Base-by-base conservation (phyloP, 2,329 filamentous ascomycete species). In the Xylaria hypoxylon region DNA sequence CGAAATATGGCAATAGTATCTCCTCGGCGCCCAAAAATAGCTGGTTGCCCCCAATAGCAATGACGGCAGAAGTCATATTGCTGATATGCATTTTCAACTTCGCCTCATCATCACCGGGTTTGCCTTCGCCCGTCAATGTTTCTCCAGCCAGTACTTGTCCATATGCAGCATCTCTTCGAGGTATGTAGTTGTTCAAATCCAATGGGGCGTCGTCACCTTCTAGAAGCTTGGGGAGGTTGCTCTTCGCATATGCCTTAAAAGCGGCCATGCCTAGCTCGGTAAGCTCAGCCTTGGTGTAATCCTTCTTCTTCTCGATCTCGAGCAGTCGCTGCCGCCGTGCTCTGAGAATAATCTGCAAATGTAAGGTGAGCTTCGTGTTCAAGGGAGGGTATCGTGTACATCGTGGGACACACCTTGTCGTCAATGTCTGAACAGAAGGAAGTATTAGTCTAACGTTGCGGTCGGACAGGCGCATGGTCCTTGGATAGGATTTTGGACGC, bases 51-150 rank as follows among this genome's bases (percentile, higher is more conserved):
- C 80, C 78, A 61, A 89, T 84, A 6, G 85, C 83, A 58, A 77
- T 73, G 2, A 83, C 82, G 0, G 87, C 86, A 28, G 83, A 77
- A 55, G 82, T 82, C 81, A 86, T 86, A 74, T 86, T 87, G 74
- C 88, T 89, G 68, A 96, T 86, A 74, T 97, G 92, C 93, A 97
- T 96, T 80, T 94, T 96, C 71, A 93, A 81, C 82, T 97, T 97
- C 15, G 93, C 92, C 77, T 96, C 92, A 62, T 89, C 89, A 74
- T 97, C 93, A 6, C 90, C 87, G 0, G 92, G 84, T 72, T 84
- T 86, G 40, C 85, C 86, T 67, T 88, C 85, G 1, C 85, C 86
- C 2, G 82, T 80, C 44, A 89, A 77, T 2, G 86, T 84, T 10
- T 84, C 84, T 6, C 87, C 87, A 10, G 84, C 79, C 55, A 89